Evolutionary conservation across 1,139 yeast species (phyloP), one percentile per base, ranked within the genome.

Genomic region (Meyerozyma guilliermondii): DNA sequence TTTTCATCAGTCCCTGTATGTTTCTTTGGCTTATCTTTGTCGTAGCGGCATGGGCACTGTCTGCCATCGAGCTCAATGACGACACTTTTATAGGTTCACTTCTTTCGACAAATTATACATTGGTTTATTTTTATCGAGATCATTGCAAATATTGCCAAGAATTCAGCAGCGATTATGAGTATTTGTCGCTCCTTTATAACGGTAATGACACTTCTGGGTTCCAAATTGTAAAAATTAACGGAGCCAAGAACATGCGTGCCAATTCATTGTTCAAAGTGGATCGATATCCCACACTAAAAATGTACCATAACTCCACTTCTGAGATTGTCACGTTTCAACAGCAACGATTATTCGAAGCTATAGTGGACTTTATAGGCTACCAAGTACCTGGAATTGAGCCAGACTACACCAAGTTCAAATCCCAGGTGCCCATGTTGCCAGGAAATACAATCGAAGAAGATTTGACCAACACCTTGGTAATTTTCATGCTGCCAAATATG

Each of bases 211-310:
- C 44, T 11, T 26, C 39, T 4, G 47, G 47, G 16, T 54, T 71
- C 18, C 76, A 70, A 47, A 43, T 69, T 0, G 41, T 67, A 22
- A 63, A 63, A 46, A 52, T 65, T 2, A 60, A 71, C 44, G 68
- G 64, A 1, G 49, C 51, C 14, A 30, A 39, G 29, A 64, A 63
- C 48, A 46, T 48, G 24, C 49, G 53, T 14, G 50, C 68, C 14
- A 53, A 58, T 37, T 41, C 46, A 26, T 48, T 63, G 13, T 71
- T 71, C 42, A 47, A 45, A 17, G 55, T 70, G 1, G 39, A 38
- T 4, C 50, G 49, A 10, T 71, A 58, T 47, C 77, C 77, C 2
- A 56, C 68, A 0, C 47, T 71, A 26, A 61, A 59, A 44, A 43
- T 71, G 23, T 57, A 66, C 37, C 54, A 69, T 43, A 55, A 51